These are phyloP conservation scores for Dipsacomyces acuminosporus DNA, from an alignment of 371 early-diverging fungal genomes.

Conservation along the genomic window DNA sequence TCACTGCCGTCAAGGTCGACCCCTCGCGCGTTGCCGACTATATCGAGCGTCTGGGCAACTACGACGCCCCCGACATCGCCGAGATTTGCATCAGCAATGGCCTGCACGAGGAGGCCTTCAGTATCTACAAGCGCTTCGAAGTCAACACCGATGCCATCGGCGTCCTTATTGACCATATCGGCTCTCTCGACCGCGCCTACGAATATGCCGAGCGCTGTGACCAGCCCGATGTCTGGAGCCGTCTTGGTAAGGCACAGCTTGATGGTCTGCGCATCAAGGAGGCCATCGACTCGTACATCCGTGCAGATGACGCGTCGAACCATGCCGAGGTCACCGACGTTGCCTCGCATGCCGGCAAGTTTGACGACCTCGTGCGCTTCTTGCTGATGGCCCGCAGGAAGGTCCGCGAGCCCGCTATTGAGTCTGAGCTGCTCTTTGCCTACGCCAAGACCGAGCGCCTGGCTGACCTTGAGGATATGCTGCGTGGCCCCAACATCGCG, in stretches of 20 bases:
- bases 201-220: constrained; percentile 93
- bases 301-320: constrained; percentile 87
- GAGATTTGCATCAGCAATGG: constrained; percentile 84
- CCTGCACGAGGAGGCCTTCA: constrained; percentile 92
- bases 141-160: constrained; percentile 80
- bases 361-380: constrained; percentile 87
- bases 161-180: constrained; percentile 87
- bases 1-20: constrained; percentile 97
- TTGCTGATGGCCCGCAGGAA: constrained; percentile 90
- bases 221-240: constrained; percentile 88
- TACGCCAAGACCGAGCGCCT: constrained; percentile 90
- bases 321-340: constrained; percentile 82
- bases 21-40: constrained; percentile 90
- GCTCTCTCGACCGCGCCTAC: constrained; percentile 88
- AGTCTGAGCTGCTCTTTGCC: constrained; percentile 90
- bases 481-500: constrained; percentile 88
- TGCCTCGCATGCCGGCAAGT: constrained; percentile 76
- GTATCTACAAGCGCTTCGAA: constrained; percentile 89
- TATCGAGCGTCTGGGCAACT: constrained; percentile 87
- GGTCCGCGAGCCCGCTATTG: constrained; percentile 87
- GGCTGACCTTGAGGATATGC: constrained; percentile 88
- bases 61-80: constrained; percentile 94
- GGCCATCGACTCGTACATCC: constrained; percentile 93
- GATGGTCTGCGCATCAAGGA: constrained; percentile 85
- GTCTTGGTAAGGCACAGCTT: constrained; percentile 91